A percentile compares a stretch with the other conserved stretches of the same genome.
These are phyloP conservation scores for Bothriochloa decipiens DNA, from an alignment of 176 grass and related monocot genomes.

Conservation along the genomic window DNA sequence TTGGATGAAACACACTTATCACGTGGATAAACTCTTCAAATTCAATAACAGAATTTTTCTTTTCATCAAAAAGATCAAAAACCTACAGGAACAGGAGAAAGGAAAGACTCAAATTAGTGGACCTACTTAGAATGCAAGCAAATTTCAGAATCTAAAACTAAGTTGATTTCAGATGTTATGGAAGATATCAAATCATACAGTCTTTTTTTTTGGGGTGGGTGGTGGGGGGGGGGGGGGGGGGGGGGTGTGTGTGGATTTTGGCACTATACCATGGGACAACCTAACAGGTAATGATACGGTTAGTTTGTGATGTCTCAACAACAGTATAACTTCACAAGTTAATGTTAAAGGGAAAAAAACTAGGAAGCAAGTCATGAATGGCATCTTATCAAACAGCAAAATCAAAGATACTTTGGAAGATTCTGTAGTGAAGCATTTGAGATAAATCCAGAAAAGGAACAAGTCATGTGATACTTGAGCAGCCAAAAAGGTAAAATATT, in stretches of 20 bases:
- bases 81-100: conserved; percentile 46
- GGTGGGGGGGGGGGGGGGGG: no score
- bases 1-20: conserved; percentile 73
- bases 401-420: background rate
- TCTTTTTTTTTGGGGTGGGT: background rate
- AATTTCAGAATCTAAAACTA: conserved; percentile 10
- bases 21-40: conserved; percentile 68
- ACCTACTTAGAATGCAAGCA: background rate
- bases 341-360: background rate
- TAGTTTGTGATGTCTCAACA: background rate
- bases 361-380: background rate
- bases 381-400: background rate
- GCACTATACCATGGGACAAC: background rate
- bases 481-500: background rate
- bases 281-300: background rate
- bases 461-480: conserved; percentile 4
- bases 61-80: conserved; percentile 80
- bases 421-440: conserved; percentile 9
- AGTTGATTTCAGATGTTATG: background rate
- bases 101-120: conserved; percentile 5
- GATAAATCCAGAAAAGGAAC: conserved; percentile 17
- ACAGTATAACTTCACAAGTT: background rate
- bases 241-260: no score
- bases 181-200: background rate
- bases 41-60: conserved; percentile 71